phyloP scores from a whole-genome alignment of 1,139 yeast species.

The Eremothecium sinecaudum region DNA sequence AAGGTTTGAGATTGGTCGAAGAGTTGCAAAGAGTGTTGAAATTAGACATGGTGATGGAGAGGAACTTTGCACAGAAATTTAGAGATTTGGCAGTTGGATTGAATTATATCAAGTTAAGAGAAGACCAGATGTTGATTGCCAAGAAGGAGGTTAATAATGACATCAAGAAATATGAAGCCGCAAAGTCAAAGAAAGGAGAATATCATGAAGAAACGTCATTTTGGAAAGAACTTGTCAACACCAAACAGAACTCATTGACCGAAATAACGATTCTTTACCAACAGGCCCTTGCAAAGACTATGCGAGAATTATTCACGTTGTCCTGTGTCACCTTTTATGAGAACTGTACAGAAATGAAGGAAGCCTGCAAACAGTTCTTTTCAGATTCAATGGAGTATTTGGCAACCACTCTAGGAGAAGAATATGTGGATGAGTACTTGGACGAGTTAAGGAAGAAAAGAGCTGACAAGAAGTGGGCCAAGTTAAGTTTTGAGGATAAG shows the following conservation, averaged over 20 bases:
- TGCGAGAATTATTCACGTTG: constrained; percentile 20
- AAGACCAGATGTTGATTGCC: constrained; percentile 19
- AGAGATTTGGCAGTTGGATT: constrained; percentile 15
- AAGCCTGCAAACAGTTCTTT: constrained; percentile 16
- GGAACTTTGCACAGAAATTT: constrained; percentile 15
- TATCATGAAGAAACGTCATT: constrained; percentile 21
- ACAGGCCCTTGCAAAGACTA: constrained; percentile 18
- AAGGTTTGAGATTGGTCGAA: constrained; percentile 14
- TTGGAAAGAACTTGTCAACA: constrained; percentile 18
- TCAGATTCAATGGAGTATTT: constrained; percentile 17
- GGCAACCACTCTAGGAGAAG: constrained; percentile 10
- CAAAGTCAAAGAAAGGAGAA: constrained; percentile 20
- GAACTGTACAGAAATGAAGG: constrained; percentile 20
- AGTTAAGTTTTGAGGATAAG: constrained; percentile 19
- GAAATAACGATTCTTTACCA: constrained; percentile 19
- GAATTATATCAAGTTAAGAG: constrained; percentile 21
- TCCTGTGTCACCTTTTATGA: constrained; percentile 21
- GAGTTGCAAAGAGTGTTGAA: constrained; percentile 21
- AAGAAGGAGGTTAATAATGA: constrained; percentile 17
- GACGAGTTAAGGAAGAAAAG: constrained; percentile 21
- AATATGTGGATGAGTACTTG: constrained; percentile 17
- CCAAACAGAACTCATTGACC: constrained; percentile 18
- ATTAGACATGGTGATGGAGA: constrained; percentile 20
- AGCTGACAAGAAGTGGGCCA: constrained; percentile 22
- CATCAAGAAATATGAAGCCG: constrained; percentile 15